Evolutionary conservation across 2,329 filamentous ascomycete species (phyloP), one percentile per base, ranked within the genome.

Genomic region (Penicillium glabrum): DNA sequence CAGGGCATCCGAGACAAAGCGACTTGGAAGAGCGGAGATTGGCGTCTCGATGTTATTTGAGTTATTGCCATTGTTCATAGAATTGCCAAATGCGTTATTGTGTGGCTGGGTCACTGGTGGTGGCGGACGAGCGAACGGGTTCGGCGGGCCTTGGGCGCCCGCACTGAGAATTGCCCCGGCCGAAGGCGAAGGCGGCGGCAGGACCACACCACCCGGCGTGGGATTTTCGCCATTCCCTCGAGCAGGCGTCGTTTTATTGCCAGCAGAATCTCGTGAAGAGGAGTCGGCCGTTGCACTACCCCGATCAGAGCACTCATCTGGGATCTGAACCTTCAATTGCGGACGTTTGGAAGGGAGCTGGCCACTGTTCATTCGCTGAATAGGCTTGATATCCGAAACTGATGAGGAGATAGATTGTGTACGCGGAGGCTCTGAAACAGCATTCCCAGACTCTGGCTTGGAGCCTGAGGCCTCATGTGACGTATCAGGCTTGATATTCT

Each of bases 131-230:
- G 95, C 95, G 73, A 98, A 99, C 0, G 95, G 95, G 72, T 99
- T 99, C 2, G 92, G 92, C 14, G 95, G 95, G 0, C 95, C 95
- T 37, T 88, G 89, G 9, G 95, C 93, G 41, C 95, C 95, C 0
- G 95, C 95, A 47, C 92, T 96, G 54, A 97, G 80, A 7, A 98
- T 81, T 2, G 91, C 86, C 23, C 89, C 89, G 2, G 91, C 90
- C 29, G 91, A 96, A 0, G 95, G 93, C 1, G 95, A 97, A 0
- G 95, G 95, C 8, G 93, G 93, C 19, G 95, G 95, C 6, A 99
- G 82, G 3, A 97, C 91, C 21, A 96, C 87, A 19, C 86, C 85
- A 5, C 84, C 82, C 65, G 88, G 85, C 5, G 83, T 86, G 46
- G 83, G 86, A 46, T 86, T 76, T 49, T 83, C 81, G 0, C 75